Percentiles rank a stretch among this genome's conserved stretches.
Conservation (phyloP, 768 basidiomycete species). For the Candolleomyces efflorescens region DNA sequence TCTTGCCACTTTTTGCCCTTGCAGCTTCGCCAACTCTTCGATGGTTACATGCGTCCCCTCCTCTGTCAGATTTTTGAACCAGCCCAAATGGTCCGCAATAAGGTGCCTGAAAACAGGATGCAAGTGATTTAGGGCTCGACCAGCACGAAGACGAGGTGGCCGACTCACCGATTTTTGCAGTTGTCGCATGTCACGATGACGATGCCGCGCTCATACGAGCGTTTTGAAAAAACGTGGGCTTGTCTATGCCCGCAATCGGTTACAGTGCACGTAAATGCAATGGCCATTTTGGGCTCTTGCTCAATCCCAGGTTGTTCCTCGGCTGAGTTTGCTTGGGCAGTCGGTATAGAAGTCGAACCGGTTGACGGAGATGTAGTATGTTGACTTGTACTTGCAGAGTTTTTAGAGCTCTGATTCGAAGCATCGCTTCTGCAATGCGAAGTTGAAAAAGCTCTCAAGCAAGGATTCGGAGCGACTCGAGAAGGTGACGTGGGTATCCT, state of each 20-base stretch:
- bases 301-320: constrained; percentile 5
- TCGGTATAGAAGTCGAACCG: neutral
- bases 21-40: constrained; percentile 74
- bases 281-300: constrained; percentile 59
- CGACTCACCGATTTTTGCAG: constrained; percentile 73
- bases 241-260: constrained; percentile 68
- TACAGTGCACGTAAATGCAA: constrained; percentile 88
- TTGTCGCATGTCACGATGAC: constrained; percentile 90
- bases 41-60: constrained; percentile 72
- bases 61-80: constrained; percentile 83
- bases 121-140: neutral
- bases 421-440: neutral
- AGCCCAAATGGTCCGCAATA: constrained; percentile 87
- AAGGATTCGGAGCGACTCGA: neutral
- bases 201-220: constrained; percentile 82
- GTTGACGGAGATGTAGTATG: neutral
- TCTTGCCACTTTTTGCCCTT: constrained; percentile 70
- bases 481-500: neutral
- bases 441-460: neutral
- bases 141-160: neutral
- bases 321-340: neutral
- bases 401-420: neutral
- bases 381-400: neutral
- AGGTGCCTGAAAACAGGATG: constrained; percentile 49
- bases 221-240: constrained; percentile 82